phyloP scores from a whole-genome alignment of 345 rosid genomes.

The Trapa incisa region DNA sequence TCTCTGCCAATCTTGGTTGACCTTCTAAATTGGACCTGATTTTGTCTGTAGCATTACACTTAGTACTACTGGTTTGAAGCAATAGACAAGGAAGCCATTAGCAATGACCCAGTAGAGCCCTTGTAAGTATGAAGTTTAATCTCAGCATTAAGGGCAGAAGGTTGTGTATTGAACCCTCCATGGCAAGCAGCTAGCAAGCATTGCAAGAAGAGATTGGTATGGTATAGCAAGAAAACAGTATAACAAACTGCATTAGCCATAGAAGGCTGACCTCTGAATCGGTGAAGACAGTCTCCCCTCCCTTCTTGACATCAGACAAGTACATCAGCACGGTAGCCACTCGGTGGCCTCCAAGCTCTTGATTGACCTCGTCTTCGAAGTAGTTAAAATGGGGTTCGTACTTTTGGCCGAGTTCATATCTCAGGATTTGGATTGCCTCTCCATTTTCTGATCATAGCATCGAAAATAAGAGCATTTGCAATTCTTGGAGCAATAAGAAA shows the following conservation, averaged over 20 bases:
- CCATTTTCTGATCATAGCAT: conserved; percentile 60
- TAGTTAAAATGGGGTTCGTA: conserved; percentile 87
- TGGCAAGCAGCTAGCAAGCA: no score
- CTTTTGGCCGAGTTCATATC: conserved; percentile 80
- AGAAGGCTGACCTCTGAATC: conserved; percentile 33
- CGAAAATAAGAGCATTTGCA: background rate
- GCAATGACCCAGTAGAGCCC: no score
- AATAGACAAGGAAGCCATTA: no score
- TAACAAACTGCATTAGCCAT: background rate
- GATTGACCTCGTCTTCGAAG: conserved; percentile 59
- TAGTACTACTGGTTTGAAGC: no score
- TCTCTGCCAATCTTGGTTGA: no score
- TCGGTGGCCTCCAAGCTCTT: conserved; percentile 65
- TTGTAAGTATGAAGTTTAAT: no score
- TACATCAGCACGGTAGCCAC: conserved; percentile 92
- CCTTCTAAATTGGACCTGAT: no score
- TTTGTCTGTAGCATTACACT: no score
- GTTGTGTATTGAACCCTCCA: no score
- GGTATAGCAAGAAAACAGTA: background rate
- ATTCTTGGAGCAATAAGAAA: background rate
- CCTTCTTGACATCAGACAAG: conserved; percentile 60
- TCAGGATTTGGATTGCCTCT: conserved; percentile 74
- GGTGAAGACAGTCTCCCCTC: conserved; percentile 92
- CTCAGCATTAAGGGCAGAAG: no score
- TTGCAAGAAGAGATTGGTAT: conserved; percentile 20